phyloP scores from a whole-genome alignment of 23 red algal genomes.

The Agarophyton chilense region DNA sequence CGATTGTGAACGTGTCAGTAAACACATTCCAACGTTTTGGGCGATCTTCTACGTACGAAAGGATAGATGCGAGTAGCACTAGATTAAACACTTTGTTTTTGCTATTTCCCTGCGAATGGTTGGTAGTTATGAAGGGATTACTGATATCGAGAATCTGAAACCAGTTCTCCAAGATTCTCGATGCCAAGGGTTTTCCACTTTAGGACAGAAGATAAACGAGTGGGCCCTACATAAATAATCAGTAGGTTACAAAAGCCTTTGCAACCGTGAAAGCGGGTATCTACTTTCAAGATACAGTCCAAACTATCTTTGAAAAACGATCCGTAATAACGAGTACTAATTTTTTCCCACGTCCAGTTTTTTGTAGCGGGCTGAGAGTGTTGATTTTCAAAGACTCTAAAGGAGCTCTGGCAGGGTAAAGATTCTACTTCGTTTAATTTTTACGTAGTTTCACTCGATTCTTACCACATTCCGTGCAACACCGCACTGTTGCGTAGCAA shows the following conservation, averaged over 20 bases:
- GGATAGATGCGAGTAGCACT: not conserved
- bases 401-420: too few species aligned
- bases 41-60: not conserved
- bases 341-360: not conserved
- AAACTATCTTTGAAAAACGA: conserved; percentile 31
- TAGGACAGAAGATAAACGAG: not conserved
- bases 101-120: too few species aligned
- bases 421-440: not conserved
- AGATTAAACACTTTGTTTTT: not conserved
- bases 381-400: not conserved
- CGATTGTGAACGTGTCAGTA: not conserved
- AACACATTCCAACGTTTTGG: not conserved
- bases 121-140: not conserved
- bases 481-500: not conserved
- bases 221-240: not conserved
- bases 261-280: conserved; percentile 11
- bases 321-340: conserved; percentile 20
- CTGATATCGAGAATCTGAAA: conserved; percentile 1
- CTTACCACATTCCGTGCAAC: not conserved
- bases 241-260: not conserved
- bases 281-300: too few species aligned
- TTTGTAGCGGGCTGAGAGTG: not conserved
- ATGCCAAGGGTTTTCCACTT: not conserved
- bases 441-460: not conserved
- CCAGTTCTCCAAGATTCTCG: not conserved